Conservation (phyloP, 2,329 filamentous ascomycete species). For the Ascosphaera acerosa region DNA sequence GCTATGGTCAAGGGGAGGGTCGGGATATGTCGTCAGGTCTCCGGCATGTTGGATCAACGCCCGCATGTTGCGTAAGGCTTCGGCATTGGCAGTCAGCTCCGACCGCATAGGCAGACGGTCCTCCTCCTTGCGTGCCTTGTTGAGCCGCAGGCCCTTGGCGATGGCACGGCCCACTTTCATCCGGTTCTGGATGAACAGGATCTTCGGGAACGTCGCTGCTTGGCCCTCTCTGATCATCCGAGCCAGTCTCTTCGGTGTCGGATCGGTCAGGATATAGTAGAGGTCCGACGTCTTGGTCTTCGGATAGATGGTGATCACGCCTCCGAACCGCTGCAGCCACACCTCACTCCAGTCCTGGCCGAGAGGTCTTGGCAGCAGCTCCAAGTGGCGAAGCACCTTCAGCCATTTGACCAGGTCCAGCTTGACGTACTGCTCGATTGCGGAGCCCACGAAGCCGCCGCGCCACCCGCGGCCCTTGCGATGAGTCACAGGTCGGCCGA, state of each 20-base stretch:
- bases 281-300: slow-evolving; percentile 59
- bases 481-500: slow-evolving; percentile 83
- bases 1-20: neutral
- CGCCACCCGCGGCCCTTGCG: slow-evolving; percentile 85
- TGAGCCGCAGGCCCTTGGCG: slow-evolving; percentile 27
- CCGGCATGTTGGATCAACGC: neutral
- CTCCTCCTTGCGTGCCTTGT: too few relatives aligned
- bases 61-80: neutral
- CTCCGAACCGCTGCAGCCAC: slow-evolving; percentile 85
- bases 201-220: slow-evolving; percentile 68
- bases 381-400: slow-evolving; percentile 74
- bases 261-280: slow-evolving; percentile 63
- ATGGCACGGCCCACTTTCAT: slow-evolving; percentile 55
- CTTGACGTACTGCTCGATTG: slow-evolving; percentile 84
- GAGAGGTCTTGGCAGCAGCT: slow-evolving; percentile 67
- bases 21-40: neutral
- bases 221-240: slow-evolving; percentile 80
- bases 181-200: slow-evolving; percentile 74
- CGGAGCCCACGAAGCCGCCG: slow-evolving; percentile 78
- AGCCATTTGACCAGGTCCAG: slow-evolving; percentile 96
- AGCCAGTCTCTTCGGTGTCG: slow-evolving; percentile 45
- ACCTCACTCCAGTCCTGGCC: slow-evolving; percentile 95
- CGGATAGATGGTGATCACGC: slow-evolving; percentile 92
- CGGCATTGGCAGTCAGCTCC: slow-evolving; percentile 1
- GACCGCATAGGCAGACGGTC: neutral